Evolutionary conservation across 1,284 basidiomycete species (phyloP).

Genomic region (Megacollybia platyphylla): DNA sequence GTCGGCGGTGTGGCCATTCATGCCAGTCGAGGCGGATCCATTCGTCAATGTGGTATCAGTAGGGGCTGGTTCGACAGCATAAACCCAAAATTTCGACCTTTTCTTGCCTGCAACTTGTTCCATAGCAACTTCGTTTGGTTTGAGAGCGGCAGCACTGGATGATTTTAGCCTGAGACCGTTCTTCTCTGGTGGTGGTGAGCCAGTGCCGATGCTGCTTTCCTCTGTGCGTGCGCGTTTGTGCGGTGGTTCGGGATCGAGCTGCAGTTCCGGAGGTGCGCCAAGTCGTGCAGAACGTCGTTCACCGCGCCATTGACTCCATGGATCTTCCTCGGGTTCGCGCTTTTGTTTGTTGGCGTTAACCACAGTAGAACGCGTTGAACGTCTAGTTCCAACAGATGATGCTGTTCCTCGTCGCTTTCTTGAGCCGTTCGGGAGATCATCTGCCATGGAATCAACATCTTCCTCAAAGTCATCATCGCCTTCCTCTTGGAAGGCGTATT

Average conservation of each 20-base stretch:
- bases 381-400: slow-evolving; percentile 30
- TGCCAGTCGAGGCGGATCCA: slow-evolving; percentile 1
- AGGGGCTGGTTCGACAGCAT: slow-evolving; percentile 57
- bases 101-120: slow-evolving; percentile 65
- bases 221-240: slow-evolving; percentile 61
- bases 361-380: slow-evolving; percentile 45
- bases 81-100: slow-evolving; percentile 73
- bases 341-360: slow-evolving; percentile 40
- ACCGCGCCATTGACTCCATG: slow-evolving; percentile 48
- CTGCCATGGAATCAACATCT: slow-evolving; percentile 28
- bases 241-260: slow-evolving; percentile 33
- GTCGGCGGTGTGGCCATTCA: slow-evolving; percentile 4
- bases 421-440: slow-evolving; percentile 18
- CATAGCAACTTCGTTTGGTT: slow-evolving; percentile 54
- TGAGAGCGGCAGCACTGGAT: slow-evolving; percentile 45
- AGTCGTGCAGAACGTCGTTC: slow-evolving; percentile 62
- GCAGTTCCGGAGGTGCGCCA: slow-evolving; percentile 37
- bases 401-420: slow-evolving; percentile 20
- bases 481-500: slow-evolving; percentile 51
- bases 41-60: slow-evolving; percentile 5
- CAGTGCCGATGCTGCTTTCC: slow-evolving; percentile 52
- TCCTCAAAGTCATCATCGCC: slow-evolving; percentile 47
- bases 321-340: slow-evolving; percentile 34
- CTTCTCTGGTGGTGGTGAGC: slow-evolving; percentile 18
- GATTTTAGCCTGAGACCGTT: slow-evolving; percentile 24